Conservation (phyloP, 257 asterid species). For the Ballota nigra region DNA sequence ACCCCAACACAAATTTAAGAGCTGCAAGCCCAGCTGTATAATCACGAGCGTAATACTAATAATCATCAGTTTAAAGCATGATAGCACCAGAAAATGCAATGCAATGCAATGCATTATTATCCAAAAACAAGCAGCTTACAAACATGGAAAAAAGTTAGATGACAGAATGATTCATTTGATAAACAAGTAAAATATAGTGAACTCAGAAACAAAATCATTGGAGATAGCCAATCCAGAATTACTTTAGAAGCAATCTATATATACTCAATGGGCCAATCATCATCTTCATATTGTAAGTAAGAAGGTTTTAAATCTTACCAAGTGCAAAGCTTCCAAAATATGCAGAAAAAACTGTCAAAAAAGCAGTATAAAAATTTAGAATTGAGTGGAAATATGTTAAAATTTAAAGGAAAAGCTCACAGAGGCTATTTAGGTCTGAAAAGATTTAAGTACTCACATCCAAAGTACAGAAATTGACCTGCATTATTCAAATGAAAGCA, state of each 20-base stretch:
- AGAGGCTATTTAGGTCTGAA: constrained; percentile 12
- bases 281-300: neutral
- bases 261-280: neutral
- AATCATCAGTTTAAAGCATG: neutral
- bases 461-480: constrained; percentile 43
- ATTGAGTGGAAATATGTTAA: neutral
- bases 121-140: neutral
- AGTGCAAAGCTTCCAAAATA: constrained; percentile 4
- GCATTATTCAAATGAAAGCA: constrained; percentile 32
- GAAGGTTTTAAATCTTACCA: constrained; percentile 30
- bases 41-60: neutral
- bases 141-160: too few species aligned
- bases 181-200: neutral
- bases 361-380: constrained; percentile 23
- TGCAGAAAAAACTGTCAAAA: constrained; percentile 27
- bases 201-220: neutral
- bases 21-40: constrained; percentile 29
- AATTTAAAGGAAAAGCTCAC: neutral
- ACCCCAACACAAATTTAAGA: constrained; percentile 36
- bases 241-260: neutral
- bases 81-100: neutral
- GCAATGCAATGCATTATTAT: neutral
- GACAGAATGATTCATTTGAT: neutral
- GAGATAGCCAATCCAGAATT: neutral
- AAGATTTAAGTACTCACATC: constrained; percentile 36